These are phyloP conservation scores for Aegilops sharonensis DNA, from an alignment of 176 grass and related monocot species.

Conservation along the genomic window DNA sequence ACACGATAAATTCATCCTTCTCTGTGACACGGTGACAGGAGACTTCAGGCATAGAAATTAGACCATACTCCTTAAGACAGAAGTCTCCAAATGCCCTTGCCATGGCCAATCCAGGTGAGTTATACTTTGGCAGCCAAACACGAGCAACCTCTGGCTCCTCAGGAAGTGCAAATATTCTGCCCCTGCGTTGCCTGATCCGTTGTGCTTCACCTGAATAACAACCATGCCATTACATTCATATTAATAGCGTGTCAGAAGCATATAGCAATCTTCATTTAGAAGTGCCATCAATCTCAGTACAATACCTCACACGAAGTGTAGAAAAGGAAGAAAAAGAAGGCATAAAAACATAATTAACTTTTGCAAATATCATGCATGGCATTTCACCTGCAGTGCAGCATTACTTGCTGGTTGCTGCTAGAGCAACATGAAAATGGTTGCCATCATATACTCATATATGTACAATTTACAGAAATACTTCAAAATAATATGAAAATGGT, in stretches of 20 bases:
- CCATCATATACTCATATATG: neutral
- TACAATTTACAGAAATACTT: neutral
- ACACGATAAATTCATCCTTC: conserved; percentile 77
- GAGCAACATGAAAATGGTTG: neutral
- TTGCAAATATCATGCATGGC: neutral
- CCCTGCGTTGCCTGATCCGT: conserved; percentile 66
- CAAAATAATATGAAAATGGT: too few relatives aligned
- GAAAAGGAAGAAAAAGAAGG: neutral
- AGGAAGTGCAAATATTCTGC: conserved; percentile 85
- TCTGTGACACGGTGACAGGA: conserved; percentile 52
- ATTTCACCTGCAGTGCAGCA: neutral
- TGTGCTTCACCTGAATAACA: conserved; percentile 69
- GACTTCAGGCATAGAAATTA: conserved; percentile 80
- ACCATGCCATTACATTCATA: neutral
- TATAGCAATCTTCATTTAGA: neutral
- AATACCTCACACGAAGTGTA: neutral
- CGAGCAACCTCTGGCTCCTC: conserved; percentile 80
- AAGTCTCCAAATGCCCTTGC: conserved; percentile 94
- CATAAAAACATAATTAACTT: neutral
- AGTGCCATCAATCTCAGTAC: neutral
- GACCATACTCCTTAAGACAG: conserved; percentile 81
- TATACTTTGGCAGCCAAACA: conserved; percentile 84
- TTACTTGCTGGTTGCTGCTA: neutral
- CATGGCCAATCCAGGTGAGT: conserved; percentile 86
- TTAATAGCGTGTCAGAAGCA: neutral